Percentiles rank a stretch among this genome's conserved stretches.
phyloP scores from a whole-genome alignment of 805 yeast genomes.

The Candida boleticola region DNA sequence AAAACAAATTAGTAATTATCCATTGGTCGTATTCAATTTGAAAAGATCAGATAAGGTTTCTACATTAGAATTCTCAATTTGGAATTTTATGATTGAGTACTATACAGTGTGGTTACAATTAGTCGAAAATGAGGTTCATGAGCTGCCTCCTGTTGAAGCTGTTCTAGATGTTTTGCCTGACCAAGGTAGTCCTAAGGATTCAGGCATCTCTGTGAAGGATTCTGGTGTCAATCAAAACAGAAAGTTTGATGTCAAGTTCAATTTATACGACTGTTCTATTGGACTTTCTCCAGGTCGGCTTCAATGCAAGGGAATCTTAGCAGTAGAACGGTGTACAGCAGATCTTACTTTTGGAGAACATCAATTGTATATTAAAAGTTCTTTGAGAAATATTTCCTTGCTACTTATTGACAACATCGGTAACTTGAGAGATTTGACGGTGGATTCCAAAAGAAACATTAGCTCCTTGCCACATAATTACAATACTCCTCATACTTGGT shows the following conservation, averaged over 20 bases:
- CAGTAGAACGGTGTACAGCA: conserved; percentile 52
- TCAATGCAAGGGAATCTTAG: conserved; percentile 49
- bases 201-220: neutral
- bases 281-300: conserved; percentile 66
- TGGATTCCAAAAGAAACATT: neutral
- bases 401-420: conserved; percentile 62
- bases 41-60: conserved; percentile 27
- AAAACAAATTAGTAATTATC: conserved; percentile 9
- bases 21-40: conserved; percentile 21
- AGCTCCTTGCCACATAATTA: conserved; percentile 7
- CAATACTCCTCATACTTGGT: conserved; percentile 35
- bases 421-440: conserved; percentile 7
- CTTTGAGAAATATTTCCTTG: conserved; percentile 49
- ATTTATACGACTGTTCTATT: conserved; percentile 52
- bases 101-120: conserved; percentile 57
- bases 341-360: conserved; percentile 40
- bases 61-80: conserved; percentile 41
- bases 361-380: conserved; percentile 37
- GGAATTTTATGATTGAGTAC: conserved; percentile 53
- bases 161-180: conserved; percentile 1
- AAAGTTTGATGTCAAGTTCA: conserved; percentile 27
- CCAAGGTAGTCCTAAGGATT: neutral
- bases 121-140: conserved; percentile 28
- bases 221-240: neutral
- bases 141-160: conserved; percentile 6